phyloP scores from a whole-genome alignment of 257 asterid genomes.

The Primulina huaijiensis region DNA sequence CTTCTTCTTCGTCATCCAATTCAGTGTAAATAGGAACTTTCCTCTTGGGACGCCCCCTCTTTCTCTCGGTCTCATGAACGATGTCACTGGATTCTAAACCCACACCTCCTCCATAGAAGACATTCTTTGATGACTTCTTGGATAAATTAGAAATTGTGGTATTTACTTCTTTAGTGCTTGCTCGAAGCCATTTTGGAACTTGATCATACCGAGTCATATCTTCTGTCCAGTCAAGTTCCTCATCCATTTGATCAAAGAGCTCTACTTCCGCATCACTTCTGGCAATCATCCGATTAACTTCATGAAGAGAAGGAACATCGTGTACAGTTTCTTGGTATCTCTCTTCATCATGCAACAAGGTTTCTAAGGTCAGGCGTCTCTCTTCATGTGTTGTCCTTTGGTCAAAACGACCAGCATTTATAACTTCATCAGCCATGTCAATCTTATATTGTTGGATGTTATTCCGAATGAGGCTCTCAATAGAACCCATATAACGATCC shows the following conservation, averaged over 20 bases:
- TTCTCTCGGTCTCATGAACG: conserved; percentile 66
- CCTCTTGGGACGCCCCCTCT: conserved; percentile 85
- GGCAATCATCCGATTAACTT: conserved; percentile 98
- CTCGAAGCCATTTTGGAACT: conserved; percentile 95
- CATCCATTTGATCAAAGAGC: conserved; percentile 98
- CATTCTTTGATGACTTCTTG: conserved; percentile 67
- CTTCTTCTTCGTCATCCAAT: conserved; percentile 82
- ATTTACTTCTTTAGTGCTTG: conserved; percentile 78
- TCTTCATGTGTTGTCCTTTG: conserved; percentile 99
- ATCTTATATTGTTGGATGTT: conserved; percentile 97
- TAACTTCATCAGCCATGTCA: conserved; percentile 99
- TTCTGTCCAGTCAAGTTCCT: conserved; percentile 87
- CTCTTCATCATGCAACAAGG: conserved; percentile 93
- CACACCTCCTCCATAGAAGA: conserved; percentile 49
- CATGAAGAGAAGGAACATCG: conserved; percentile 94
- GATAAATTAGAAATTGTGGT: conserved; percentile 62
- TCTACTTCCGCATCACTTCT: conserved; percentile 93
- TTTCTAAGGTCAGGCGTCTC: conserved; percentile 91
- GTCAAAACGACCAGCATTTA: conserved; percentile 98
- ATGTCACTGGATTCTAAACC: conserved; percentile 50
- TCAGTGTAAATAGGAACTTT: conserved; percentile 89
- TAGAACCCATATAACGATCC: conserved; percentile 93
- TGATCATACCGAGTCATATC: conserved; percentile 87
- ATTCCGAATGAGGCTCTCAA: conserved; percentile 92
- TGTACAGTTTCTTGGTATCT: conserved; percentile 95